Evolutionary conservation across 2,329 filamentous ascomycete genomes (phyloP).

Genomic region (Nemania sp.): DNA sequence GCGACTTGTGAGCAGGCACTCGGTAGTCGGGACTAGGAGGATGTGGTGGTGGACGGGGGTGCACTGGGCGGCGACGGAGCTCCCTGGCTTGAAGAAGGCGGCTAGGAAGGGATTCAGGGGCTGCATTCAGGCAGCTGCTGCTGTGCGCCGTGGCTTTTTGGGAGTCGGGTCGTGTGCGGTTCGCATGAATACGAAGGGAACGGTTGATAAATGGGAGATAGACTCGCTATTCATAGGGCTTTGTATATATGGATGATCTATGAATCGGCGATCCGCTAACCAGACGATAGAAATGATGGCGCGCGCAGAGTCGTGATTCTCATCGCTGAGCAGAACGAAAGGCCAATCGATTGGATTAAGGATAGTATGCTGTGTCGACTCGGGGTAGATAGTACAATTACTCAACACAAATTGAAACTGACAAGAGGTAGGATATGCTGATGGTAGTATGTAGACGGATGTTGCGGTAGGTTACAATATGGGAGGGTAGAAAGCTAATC

Average conservation of each 20-base stretch:
- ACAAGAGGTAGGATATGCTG: neutral
- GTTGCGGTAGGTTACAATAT: neutral
- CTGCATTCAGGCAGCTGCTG: conserved; percentile 81
- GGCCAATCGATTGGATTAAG: neutral
- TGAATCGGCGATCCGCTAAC: neutral
- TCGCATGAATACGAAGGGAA: conserved; percentile 14
- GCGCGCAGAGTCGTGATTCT: conserved; percentile 12
- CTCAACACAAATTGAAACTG: conserved; percentile 5
- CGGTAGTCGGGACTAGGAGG: conserved; percentile 91
- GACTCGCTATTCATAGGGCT: conserved; percentile 20
- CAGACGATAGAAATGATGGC: neutral
- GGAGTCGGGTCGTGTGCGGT: conserved; percentile 2
- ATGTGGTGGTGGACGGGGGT: conserved; percentile 91
- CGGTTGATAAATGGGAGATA: neutral
- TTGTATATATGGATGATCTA: no score
- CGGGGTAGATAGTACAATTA: neutral
- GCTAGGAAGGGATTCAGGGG: conserved; percentile 98
- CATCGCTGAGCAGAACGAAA: conserved; percentile 13
- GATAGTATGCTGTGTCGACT: neutral
- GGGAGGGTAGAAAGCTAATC: neutral
- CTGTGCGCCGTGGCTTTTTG: conserved; percentile 34
- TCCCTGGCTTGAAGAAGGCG: conserved; percentile 90
- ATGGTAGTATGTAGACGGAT: neutral
- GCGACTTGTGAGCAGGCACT: conserved; percentile 87
- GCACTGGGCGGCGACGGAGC: conserved; percentile 91